phyloP scores from a whole-genome alignment of 2,329 filamentous ascomycete species.

The Cercospora zeina region DNA sequence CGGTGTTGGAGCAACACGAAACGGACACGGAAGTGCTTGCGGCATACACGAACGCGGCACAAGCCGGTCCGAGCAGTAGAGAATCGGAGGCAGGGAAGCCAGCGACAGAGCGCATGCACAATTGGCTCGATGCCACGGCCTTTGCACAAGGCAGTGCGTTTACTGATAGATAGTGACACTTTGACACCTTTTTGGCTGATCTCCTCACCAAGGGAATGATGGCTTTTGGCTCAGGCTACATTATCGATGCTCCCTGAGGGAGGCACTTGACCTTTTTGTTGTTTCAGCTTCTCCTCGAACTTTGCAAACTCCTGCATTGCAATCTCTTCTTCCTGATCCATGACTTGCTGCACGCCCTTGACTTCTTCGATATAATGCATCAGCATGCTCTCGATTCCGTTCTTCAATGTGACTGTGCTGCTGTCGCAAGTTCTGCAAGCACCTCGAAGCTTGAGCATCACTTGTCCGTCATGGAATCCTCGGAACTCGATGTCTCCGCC shows the following conservation, averaged over 20 bases:
- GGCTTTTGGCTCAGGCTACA: constrained; percentile 31
- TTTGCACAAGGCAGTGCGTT: constrained; percentile 29
- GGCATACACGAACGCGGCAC: constrained; percentile 4
- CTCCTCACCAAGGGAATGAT: neutral
- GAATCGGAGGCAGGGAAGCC: neutral
- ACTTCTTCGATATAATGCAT: constrained; percentile 92
- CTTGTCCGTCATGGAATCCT: constrained; percentile 82
- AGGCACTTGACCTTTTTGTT: constrained; percentile 58
- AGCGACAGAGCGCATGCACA: neutral
- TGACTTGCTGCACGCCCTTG: constrained; percentile 82
- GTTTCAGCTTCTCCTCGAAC: constrained; percentile 81
- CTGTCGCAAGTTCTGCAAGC: constrained; percentile 96
- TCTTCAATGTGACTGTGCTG: constrained; percentile 94
- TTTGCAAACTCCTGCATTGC: constrained; percentile 84
- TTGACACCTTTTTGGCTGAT: neutral
- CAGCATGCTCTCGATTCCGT: constrained; percentile 96
- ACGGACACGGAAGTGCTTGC: constrained; percentile 20
- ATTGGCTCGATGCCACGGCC: constrained; percentile 24
- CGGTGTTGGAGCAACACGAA: constrained; percentile 20
- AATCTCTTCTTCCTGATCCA: constrained; percentile 90
- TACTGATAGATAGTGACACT: constrained; percentile 20
- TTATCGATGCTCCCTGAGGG: constrained; percentile 57
- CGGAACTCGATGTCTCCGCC: constrained; percentile 96
- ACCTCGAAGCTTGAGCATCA: constrained; percentile 71
- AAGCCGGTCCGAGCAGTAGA: neutral